Base-by-base conservation (phyloP, 129 eudicot species). In the Heracleum sosnowskyi region DNA sequence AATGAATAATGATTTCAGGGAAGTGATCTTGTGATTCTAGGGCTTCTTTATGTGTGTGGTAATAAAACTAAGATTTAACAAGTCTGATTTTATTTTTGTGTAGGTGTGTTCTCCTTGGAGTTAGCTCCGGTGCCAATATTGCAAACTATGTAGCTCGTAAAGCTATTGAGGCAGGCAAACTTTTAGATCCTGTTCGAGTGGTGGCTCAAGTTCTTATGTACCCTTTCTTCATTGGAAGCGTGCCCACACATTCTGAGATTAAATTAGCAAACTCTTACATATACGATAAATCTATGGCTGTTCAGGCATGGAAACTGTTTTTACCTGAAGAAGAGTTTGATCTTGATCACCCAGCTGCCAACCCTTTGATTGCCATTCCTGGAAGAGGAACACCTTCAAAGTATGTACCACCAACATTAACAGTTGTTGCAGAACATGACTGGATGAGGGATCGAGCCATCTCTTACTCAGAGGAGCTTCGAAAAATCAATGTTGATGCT, bases 401-500 rank as follows among this genome's bases (percentile, higher is more conserved):
- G 74, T 77, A 34, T 78, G 91, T 89, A 87, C 97, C 98, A 31
- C 98, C 98, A 31, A 93, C 98, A 7, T 82, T 91, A 18, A 93
- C 97, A 5, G 78, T 93, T 49, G 89, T 89, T 18, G 98, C 97
- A 26, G 98, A 93, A 80, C 97, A 93, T 17, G 98, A 93, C 55
- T 91, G 92, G 96, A 93, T 93, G 98, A 79, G 98, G 28, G 98
- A 93, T 62, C 89, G 98, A 4, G 98, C 98, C 63, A 87, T 91
- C 81, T 87, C 87, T 4, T 90, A 90, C 83, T 87, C 97, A 0
- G 92, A 93, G 85, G 92, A 89, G 84, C 95, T 93, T 47, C 86
- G 98, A n/a, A 89, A 89, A 76, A 91, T 87, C 46, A 93, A 90
- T 49, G 95, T 93, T 37, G 97, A 93, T 22, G 98, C 98, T 41